Evolutionary conservation across 768 basidiomycete genomes (phyloP), one percentile per base, ranked within the genome.

Genomic region (Suillus spraguei): DNA sequence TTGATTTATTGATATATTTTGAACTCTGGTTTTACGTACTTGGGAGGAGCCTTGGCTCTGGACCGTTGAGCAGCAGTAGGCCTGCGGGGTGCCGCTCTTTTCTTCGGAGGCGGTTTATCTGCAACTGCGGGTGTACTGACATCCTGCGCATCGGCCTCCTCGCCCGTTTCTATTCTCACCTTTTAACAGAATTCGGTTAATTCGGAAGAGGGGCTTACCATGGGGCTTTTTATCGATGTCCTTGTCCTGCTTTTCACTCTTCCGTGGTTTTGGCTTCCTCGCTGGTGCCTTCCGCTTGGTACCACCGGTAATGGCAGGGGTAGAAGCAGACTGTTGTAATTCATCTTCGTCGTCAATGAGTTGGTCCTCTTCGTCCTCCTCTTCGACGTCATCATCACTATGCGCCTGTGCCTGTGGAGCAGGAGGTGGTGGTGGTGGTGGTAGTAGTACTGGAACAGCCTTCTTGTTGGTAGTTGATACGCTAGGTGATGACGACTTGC

Each of bases 281-380:
- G 73, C 72, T 41, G 82, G 74, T 44, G 80, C 72, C 72, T 83
- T 87, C 59, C 81, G 81, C 70, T 86, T 87, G 64, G 81, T 76
- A 44, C 75, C 64, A 49, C 78, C 69, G 38, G 68, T 60, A 39
- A 72, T 60, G 60, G 72, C 63, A 20, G 72, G 67, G 2, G 70
- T 68, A 64, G 75, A 72, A 64, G 73, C 65, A 47, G 70, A 62
- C 24, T 73, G 70, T 22, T 76, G 60, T 24, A 67, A 70, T 59
- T 71, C 81, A 50, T 81, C 75, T 63, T 89, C 88, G 64, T 91
- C 91, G 74, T 93, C 91, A 67, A 92, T 88, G 67, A 92, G 83
- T 68, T 92, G 87, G 78, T 93, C 91, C 76, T 91, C 89, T 72
- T 90, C 89, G 0, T 83, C 83, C 38, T 90, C 88, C 9, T 85